Percentiles rank a stretch among this genome's conserved stretches.
These are phyloP conservation scores for Hibiscus syriacus DNA, from an alignment of 345 rosid genomes.

Conservation along the genomic window DNA sequence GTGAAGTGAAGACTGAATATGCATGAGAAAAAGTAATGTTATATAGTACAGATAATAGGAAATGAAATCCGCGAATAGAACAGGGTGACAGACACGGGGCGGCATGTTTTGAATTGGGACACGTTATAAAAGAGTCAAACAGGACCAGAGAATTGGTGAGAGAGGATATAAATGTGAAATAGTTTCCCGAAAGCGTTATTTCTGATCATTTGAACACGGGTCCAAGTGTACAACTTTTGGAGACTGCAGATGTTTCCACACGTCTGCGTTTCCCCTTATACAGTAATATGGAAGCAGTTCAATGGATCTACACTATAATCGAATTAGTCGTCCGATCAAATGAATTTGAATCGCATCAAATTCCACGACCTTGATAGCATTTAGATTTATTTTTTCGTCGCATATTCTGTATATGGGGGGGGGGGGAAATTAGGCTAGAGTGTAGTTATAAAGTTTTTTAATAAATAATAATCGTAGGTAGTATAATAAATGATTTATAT, in stretches of 20 bases:
- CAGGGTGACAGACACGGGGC: neutral
- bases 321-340: too few relatives aligned
- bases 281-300: neutral
- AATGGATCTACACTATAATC: neutral
- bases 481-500: too few relatives aligned
- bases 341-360: too few relatives aligned
- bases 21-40: neutral
- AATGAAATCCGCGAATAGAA: neutral
- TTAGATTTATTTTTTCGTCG: too few relatives aligned
- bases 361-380: too few relatives aligned
- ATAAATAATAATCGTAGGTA: too few relatives aligned
- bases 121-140: neutral
- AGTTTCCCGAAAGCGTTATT: neutral
- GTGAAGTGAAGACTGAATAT: neutral
- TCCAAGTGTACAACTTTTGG: neutral
- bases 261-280: neutral
- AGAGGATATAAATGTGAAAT: too few relatives aligned
- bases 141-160: neutral
- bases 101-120: neutral
- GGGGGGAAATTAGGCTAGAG: too few relatives aligned
- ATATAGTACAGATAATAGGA: neutral
- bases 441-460: too few relatives aligned
- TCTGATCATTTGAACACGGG: neutral
- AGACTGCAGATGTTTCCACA: neutral
- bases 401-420: too few relatives aligned